Evolutionary conservation across 2,329 filamentous ascomycete species (phyloP), one percentile per base, ranked within the genome.

Genomic region (Fusarium lateritium): DNA sequence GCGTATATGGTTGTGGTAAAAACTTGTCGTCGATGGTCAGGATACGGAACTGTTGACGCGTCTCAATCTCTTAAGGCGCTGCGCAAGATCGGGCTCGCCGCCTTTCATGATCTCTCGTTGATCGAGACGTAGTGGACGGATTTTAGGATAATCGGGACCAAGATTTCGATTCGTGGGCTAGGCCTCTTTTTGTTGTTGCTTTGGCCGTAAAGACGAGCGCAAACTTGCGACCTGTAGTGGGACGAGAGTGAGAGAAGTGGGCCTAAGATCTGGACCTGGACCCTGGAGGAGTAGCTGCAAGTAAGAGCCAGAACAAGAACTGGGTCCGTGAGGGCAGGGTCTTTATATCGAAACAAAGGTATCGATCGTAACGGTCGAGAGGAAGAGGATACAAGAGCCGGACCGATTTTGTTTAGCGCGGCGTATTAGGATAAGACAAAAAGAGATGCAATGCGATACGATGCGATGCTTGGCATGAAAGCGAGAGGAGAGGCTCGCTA

Each of bases 71-170:
- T 70, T 63, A 65, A 75, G 72, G 71, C 73, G 71, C 62, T 74
- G 67, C 53, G 65, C 56, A 72, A 70, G 55, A 65, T 58, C 60
- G 33, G 62, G 60, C 46, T 71, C 69, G 64, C 63, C 70, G 57
- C 70, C 62, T 72, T 72, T 75, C 73, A 75, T 75, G 69, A 61
- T 75, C 65, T 69, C 53, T 73, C 69, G 69, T 71, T 47, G 61
- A 61, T 70, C 26, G 67, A 67, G 67, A 70, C 54, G 46, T 26
- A 56, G 50, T 19, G 44, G 34, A 56, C 42, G 58, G 44, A 61
- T 54, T 36, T 31, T 21, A 43, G 46, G 46, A 36, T 19, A 40
- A 46, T 13, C 34, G 46, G 51, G 42, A 50, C 40, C 33, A 47
- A 57, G 52, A 60, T 59, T 56, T 51, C 39, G 36, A 36, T 58